Evolutionary conservation across 1,139 yeast genomes (phyloP).

Genomic region (Wickerhamomyces sp.): DNA sequence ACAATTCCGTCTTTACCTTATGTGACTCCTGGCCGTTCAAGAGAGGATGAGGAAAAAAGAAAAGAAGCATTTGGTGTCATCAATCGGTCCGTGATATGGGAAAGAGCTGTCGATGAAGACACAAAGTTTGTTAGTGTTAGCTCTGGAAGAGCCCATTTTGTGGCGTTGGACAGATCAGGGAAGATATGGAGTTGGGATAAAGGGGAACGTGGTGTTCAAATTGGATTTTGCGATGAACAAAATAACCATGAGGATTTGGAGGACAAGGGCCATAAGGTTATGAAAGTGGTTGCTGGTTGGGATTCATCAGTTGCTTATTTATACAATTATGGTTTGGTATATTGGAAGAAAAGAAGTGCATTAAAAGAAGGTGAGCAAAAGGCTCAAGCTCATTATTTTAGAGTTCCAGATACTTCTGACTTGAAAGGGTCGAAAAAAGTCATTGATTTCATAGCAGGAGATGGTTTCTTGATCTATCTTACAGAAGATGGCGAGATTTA

Average conservation of each 20-base stretch:
- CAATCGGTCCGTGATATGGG: conserved; percentile 10
- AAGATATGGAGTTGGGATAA: conserved; percentile 64
- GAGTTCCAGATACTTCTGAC: conserved; percentile 37
- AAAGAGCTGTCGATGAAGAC: conserved; percentile 7
- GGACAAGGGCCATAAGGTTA: conserved; percentile 27
- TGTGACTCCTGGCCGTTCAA: not conserved
- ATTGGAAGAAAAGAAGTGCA: conserved; percentile 50
- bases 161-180: conserved; percentile 53
- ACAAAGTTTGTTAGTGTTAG: conserved; percentile 44
- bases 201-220: conserved; percentile 40
- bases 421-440: conserved; percentile 31
- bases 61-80: not conserved
- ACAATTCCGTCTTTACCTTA: conserved; percentile 5
- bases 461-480: conserved; percentile 46
- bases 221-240: conserved; percentile 33
- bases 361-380: conserved; percentile 25
- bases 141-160: conserved; percentile 63
- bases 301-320: conserved; percentile 49
- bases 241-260: conserved; percentile 2
- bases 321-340: conserved; percentile 48
- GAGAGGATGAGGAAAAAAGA: not conserved
- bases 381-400: conserved; percentile 35
- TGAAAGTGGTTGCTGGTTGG: conserved; percentile 69
- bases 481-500: conserved; percentile 41
- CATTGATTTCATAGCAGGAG: conserved; percentile 55